phyloP scores from a whole-genome alignment of 331 rosid genomes.

The Dryas integrifolia region DNA sequence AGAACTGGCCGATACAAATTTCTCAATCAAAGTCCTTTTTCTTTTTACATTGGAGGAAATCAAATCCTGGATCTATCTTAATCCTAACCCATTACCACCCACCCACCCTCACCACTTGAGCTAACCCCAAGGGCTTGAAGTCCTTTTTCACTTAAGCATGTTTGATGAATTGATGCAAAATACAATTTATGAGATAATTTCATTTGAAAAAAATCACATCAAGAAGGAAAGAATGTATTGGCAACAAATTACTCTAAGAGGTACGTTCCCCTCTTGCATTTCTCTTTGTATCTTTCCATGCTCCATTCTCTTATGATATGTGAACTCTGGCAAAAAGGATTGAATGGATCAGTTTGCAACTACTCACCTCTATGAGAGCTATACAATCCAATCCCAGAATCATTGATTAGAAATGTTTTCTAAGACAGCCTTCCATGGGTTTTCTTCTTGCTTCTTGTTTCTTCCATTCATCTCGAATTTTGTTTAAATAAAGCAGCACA shows the following conservation, averaged over 20 bases:
- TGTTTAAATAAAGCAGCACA: background rate
- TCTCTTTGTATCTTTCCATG: too few species aligned
- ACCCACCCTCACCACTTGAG: too few species aligned
- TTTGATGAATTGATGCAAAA: background rate
- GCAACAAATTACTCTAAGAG: background rate
- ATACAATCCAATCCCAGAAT: background rate
- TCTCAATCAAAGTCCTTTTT: background rate
- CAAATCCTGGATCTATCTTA: too few species aligned
- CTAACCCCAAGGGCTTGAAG: background rate
- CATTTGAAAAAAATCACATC: background rate
- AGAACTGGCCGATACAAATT: background rate
- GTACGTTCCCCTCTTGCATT: too few species aligned
- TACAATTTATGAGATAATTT: background rate
- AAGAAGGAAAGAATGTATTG: background rate
- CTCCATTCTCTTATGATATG: too few species aligned
- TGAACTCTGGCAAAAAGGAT: background rate
- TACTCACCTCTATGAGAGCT: background rate
- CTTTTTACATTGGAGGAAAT: too few species aligned
- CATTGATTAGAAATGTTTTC: background rate
- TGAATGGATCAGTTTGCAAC: background rate
- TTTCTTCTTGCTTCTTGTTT: background rate
- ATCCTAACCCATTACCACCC: too few species aligned
- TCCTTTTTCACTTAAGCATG: background rate
- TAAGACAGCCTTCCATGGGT: background rate
- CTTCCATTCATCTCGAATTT: background rate